Base-by-base conservation (phyloP, 352 stramenopile species). In the Pythium grandisporangium region DNA sequence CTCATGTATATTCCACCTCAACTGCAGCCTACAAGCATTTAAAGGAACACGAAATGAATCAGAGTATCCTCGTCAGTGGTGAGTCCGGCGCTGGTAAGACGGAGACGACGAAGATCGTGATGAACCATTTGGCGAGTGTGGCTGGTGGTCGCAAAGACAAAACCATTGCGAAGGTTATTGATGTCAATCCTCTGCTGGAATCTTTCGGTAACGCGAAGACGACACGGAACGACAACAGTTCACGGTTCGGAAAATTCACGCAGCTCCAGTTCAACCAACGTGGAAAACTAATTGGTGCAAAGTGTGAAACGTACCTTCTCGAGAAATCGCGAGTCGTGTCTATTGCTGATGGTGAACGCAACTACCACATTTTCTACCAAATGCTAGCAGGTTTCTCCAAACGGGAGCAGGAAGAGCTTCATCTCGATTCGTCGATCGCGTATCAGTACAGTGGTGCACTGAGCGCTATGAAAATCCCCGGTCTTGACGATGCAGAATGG, bases 281-380 rank as follows among this genome's bases (percentile, higher is more conserved):
- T 21, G 80, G 80, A 19, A 88, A 87, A 53, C 58, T 93, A 6
- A 85, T 88, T 36, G 80, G 80, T 57, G 80, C 77, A 21, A 89
- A 89, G 50, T 93, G 80, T 48, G 89, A 95, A 43, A 98, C 95
- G 6, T 98, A 98, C 43, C 58, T 98, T 42, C 59, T 98, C 16
- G 95, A 98, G 58, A 98, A 98, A 55, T 97, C 86, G 7, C 84
- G 95, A 33, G 95, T 98, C 27, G 90, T 96, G 20, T 90, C 75
- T 10, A 96, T 97, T 55, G 85, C 89, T 4, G 83, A 97, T n/a
- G 93, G 93, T 11, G 93, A 98, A 63, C 78, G 95, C 20, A 98
- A 98, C 53, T 98, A 98, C 64, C 95, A 98, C 59, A 96, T 98
- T 52, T 98, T 98, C 58, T 98, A 98, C 61, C 93, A 98, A 63